Conservation (phyloP, 2,329 filamentous ascomycete species). For the Pseudocercospora cruenta region DNA sequence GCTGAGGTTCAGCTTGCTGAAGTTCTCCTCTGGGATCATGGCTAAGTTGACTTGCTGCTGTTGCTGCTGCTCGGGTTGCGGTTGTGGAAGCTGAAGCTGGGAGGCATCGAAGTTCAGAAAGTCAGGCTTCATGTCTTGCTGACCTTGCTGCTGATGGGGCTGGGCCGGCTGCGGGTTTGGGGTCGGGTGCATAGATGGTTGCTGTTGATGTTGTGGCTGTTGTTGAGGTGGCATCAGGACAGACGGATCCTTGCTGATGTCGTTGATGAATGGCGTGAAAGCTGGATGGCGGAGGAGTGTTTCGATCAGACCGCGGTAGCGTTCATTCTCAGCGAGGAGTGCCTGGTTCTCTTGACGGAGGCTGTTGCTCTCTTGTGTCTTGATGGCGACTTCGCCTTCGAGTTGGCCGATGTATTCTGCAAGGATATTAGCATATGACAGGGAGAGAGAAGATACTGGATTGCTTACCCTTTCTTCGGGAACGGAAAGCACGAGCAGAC, state of each 20-base stretch:
- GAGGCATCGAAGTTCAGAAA: slow-evolving; percentile 43
- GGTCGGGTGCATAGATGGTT: slow-evolving; percentile 24
- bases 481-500: slow-evolving; percentile 94
- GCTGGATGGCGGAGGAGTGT: slow-evolving; percentile 62
- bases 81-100: slow-evolving; percentile 40
- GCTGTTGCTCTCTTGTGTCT: slow-evolving; percentile 72
- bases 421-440: slow-evolving; percentile 53
- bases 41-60: slow-evolving; percentile 69
- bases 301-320: slow-evolving; percentile 70
- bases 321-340: slow-evolving; percentile 66
- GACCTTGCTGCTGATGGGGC: slow-evolving; percentile 37
- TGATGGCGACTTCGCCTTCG: slow-evolving; percentile 72
- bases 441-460: neutral
- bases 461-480: slow-evolving; percentile 88
- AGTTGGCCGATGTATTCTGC: slow-evolving; percentile 96
- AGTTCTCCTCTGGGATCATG: slow-evolving; percentile 82
- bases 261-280: slow-evolving; percentile 52
- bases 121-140: slow-evolving; percentile 40
- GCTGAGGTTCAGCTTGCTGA: slow-evolving; percentile 70
- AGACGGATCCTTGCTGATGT: slow-evolving; percentile 46
- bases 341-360: slow-evolving; percentile 72
- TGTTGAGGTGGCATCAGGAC: slow-evolving; percentile 33
- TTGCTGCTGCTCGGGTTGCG: slow-evolving; percentile 25
- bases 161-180: slow-evolving; percentile 24
- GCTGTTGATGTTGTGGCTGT: slow-evolving; percentile 37